These are phyloP conservation scores for Tulasnella sp. DNA, from an alignment of 768 basidiomycete genomes.

Conservation along the genomic window DNA sequence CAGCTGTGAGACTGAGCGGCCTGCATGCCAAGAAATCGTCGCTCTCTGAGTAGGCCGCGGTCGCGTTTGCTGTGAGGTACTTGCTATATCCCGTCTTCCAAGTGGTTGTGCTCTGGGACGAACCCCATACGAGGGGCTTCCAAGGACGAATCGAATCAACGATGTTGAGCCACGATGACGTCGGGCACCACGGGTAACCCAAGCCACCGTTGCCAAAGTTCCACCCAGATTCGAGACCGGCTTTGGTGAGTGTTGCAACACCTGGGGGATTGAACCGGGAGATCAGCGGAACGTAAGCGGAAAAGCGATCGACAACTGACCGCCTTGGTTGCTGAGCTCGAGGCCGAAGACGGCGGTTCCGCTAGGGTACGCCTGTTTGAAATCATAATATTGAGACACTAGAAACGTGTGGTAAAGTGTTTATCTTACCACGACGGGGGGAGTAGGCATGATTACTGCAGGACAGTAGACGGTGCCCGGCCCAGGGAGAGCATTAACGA, in stretches of 20 bases:
- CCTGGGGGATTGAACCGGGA: not conserved
- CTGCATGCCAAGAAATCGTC: not conserved
- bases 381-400: not conserved
- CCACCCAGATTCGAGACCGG: not conserved
- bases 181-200: conserved; percentile 16
- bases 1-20: not conserved
- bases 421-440: not conserved
- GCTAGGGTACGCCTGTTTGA: not conserved
- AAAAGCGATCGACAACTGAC: not conserved
- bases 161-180: not conserved
- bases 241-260: not conserved
- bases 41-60: not conserved
- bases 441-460: not conserved
- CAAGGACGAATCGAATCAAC: not conserved
- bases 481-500: not conserved
- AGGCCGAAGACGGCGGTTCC: not conserved
- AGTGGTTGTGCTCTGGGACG: not conserved
- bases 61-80: not conserved
- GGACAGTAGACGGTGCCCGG: not conserved
- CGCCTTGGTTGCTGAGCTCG: not conserved
- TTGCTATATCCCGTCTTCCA: not conserved
- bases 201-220: conserved; percentile 4
- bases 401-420: not conserved
- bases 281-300: not conserved
- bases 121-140: not conserved